These are phyloP conservation scores for Chlorella sp. DNA, from an alignment of 139 green algal genomes.

Conservation along the genomic window DNA sequence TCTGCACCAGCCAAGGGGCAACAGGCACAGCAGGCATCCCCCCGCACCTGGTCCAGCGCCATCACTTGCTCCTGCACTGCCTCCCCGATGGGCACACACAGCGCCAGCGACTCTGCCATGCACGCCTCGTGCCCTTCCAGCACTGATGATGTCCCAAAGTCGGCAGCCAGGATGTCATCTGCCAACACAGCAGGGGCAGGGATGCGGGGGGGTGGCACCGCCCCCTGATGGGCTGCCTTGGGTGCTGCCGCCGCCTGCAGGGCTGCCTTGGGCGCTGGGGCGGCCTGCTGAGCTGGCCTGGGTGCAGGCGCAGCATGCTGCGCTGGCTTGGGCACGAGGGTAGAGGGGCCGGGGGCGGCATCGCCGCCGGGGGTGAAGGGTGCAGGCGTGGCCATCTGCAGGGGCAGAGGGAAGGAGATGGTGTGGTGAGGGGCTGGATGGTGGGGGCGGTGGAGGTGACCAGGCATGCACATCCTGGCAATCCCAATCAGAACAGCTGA, in stretches of 20 bases:
- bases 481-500: background rate
- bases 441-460: too few relatives aligned
- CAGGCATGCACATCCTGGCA: background rate
- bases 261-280: background rate
- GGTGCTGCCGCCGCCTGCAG: background rate
- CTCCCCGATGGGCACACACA: slow-evolving; percentile 4
- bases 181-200: slow-evolving; percentile 1
- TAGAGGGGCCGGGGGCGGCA: background rate
- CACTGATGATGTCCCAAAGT: background rate
- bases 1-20: too few relatives aligned
- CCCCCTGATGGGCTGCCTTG: background rate
- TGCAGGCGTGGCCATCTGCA: background rate
- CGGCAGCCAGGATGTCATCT: background rate
- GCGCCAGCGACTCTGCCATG: background rate
- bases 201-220: background rate
- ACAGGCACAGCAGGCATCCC: too few relatives aligned
- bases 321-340: background rate
- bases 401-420: background rate
- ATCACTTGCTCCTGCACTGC: slow-evolving; percentile 18
- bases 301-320: background rate
- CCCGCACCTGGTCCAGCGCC: slow-evolving; percentile 23
- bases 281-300: background rate
- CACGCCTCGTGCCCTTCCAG: background rate
- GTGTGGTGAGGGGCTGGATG: background rate
- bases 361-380: background rate